Evolutionary conservation across 768 basidiomycete genomes (phyloP), one percentile per base, ranked within the genome.

Genomic region (Boletus insuetus): DNA sequence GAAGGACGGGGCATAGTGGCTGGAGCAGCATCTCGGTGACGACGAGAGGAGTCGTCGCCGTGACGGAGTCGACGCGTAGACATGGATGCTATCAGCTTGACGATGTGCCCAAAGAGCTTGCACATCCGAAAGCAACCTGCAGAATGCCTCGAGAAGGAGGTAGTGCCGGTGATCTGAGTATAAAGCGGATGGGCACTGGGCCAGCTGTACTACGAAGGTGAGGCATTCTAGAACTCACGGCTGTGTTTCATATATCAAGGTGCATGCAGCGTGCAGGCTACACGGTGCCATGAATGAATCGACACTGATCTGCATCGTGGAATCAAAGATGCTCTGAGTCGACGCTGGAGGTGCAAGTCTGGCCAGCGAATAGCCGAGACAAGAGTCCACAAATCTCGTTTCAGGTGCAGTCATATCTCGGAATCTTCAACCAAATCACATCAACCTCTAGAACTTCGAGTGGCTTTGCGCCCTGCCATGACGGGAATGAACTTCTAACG

Each of bases 81-180:
- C 63, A 55, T 57, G 55, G 50, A 53, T 44, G 32, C 20, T 14
- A 52, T 46, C 46, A 47, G 14, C 52, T 51, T 50, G 59, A 50
- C 19, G 50, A 65, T 19, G 44, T 49, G 59, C 7, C 20, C 41
- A 35, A 37, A 11, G 37, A 63, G 43, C 22, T 55, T 50, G 50
- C 59, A 53, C 62, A 61, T 64, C 17, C 62, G 34, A 44, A 22
- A 46, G 45, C 45, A 42, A 49, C 48, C 54, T 58, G 42, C 47
- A 61, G 46, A 38, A 52, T 16, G 40, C 40, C 47, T 49, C 24
- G 46, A 46, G 38, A 48, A 19, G 29, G 37, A 35, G 42, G 34
- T 20, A n/a, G n/a, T n/a, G n/a, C 45, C 22, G 50, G 54, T 8
- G 51, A 37, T 17, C 14, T 24, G 42, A 54, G 52, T 46, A 56